These are phyloP conservation scores for Suhomyces pyralidae DNA, from an alignment of 805 yeast species.

Conservation along the genomic window DNA sequence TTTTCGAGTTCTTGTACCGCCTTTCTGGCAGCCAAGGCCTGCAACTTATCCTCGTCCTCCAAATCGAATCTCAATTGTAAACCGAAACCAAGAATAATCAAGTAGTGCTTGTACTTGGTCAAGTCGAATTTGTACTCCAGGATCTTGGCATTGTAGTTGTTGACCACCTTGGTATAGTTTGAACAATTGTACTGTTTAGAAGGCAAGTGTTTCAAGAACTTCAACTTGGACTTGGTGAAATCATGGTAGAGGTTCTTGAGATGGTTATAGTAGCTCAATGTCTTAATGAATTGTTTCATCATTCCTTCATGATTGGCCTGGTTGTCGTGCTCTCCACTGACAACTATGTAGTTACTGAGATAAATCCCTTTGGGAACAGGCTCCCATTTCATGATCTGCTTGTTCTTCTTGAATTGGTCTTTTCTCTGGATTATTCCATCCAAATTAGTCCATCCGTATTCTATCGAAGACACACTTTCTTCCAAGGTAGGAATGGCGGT, in stretches of 20 bases:
- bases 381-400: conserved; percentile 43
- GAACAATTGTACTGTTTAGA: conserved; percentile 13
- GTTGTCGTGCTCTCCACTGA: conserved; percentile 15
- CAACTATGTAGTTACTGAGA: conserved; percentile 31
- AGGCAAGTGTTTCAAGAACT: conserved; percentile 30
- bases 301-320: conserved; percentile 34
- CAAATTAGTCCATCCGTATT: conserved; percentile 73
- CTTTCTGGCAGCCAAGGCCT: neutral
- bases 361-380: conserved; percentile 39
- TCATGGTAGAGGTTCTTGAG: conserved; percentile 33
- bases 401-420: conserved; percentile 29
- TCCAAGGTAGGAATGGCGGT: conserved; percentile 73
- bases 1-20: neutral
- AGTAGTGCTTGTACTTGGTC: conserved; percentile 44
- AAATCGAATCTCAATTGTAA: conserved; percentile 44
- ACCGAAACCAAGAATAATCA: conserved; percentile 45
- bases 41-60: conserved; percentile 29
- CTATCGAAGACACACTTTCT: conserved; percentile 69
- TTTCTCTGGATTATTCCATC: conserved; percentile 26
- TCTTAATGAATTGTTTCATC: conserved; percentile 43
- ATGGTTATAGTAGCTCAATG: conserved; percentile 40
- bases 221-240: conserved; percentile 27
- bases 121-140: conserved; percentile 45
- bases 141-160: conserved; percentile 41
- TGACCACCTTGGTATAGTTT: conserved; percentile 34